phyloP scores from a whole-genome alignment of 2,329 filamentous ascomycete genomes.

The Emydomyces testavorans region DNA sequence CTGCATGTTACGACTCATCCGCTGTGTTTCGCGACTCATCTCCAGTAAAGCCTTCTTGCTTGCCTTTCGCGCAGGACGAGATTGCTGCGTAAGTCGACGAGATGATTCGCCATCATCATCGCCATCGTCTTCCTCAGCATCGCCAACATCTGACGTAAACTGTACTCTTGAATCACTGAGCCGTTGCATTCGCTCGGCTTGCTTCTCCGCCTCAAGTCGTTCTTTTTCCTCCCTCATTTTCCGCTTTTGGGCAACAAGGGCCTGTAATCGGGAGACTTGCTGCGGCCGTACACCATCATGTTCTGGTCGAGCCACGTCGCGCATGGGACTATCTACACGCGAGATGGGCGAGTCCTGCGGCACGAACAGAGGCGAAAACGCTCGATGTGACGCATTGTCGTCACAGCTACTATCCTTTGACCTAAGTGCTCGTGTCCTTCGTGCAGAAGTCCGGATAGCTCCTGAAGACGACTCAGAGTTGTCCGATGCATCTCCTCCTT shows the following conservation, averaged over 20 bases:
- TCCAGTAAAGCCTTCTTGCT: constrained; percentile 92
- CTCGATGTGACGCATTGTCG: constrained; percentile 17
- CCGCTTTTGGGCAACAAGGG: constrained; percentile 61
- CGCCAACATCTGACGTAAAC: constrained; percentile 30
- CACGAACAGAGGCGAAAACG: constrained; percentile 37
- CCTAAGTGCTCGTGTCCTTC: constrained; percentile 13
- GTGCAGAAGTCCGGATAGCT: constrained; percentile 24
- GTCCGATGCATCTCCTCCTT: not conserved
- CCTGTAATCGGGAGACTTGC: constrained; percentile 51
- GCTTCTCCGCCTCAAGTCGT: constrained; percentile 39
- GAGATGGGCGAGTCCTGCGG: constrained; percentile 17
- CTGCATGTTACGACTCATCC: constrained; percentile 80
- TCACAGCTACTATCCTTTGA: not conserved
- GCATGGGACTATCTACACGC: not conserved
- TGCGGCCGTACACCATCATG: constrained; percentile 24
- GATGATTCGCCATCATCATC: constrained; percentile 50
- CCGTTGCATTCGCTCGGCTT: constrained; percentile 25
- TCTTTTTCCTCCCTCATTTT: constrained; percentile 59
- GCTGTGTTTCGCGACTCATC: constrained; percentile 89
- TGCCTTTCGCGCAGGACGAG: constrained; percentile 63
- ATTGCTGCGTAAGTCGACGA: constrained; percentile 58
- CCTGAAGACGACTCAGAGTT: constrained; percentile 16
- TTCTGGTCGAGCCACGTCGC: not conserved
- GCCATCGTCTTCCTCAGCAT: constrained; percentile 38
- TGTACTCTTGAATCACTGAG: constrained; percentile 20